Base-by-base conservation (phyloP, 495 filamentous ascomycete genomes). In the Talaromyces ruber region DNA sequence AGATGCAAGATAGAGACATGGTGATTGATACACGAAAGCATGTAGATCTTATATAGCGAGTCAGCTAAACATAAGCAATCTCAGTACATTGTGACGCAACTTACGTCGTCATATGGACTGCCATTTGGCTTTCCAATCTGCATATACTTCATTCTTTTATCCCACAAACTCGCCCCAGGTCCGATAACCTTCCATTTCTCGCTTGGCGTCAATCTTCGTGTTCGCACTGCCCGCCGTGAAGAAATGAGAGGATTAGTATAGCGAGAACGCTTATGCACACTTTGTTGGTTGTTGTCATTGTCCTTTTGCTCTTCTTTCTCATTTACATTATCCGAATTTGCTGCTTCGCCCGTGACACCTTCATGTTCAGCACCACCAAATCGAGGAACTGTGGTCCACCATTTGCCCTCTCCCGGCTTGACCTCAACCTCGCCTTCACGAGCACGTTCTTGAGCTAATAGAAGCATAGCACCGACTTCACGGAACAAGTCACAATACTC, bases 371-470 rank as follows among this genome's bases (percentile, higher is more conserved):
- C 86, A 39, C 88, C 89, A 53, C 92, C 92, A 84, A 91, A 96
- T 22, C 92, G 82, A 29, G 83, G 86, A 61, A 72, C 78, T 25
- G 74, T 84, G 3, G 86, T 84, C 90, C 91, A 97, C 91, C 92
- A 97, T 63, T 86, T 81, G 3, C 84, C 87, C 60, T 91, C 86
- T 3, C 90, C 90, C 6, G 90, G 81, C 25, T 76, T 79, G 62
- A 81, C 77, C 69, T 95, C 90, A 6, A 66, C 62, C 56, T 76
- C 80, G 6, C 88, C 88, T 69, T 94, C 83, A 30, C 92, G 82
- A 12, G 86, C 83, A 29, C 92, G 84, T 69, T 95, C 90, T 74
- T 97, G 92, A 0, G 91, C 92, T 8, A 91, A 81, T 39, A 92
- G 77, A 7, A 96, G 78, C 65, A 91, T 83, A 11, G 83, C 84